These are phyloP conservation scores for Pichia sp. DNA, from an alignment of 1,139 yeast genomes.

Conservation along the genomic window DNA sequence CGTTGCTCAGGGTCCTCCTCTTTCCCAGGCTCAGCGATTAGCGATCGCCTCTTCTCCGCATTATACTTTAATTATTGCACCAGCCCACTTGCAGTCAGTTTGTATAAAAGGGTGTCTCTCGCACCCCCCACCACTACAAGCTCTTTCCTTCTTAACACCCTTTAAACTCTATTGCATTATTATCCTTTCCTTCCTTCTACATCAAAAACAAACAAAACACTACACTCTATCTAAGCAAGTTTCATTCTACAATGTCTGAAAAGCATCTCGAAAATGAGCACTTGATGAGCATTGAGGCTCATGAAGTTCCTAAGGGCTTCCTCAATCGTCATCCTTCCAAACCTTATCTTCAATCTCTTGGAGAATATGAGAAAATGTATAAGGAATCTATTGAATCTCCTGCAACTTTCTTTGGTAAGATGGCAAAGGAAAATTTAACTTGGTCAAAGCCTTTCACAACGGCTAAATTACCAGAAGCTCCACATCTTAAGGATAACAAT, in stretches of 20 bases:
- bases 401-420: constrained; percentile 52
- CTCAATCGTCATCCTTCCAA: constrained; percentile 40
- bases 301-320: constrained; percentile 53
- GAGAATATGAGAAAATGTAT: constrained; percentile 53
- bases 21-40: neutral
- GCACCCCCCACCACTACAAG: no score
- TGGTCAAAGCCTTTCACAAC: constrained; percentile 61
- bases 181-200: neutral
- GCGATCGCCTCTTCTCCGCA: neutral
- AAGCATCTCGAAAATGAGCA: constrained; percentile 27
- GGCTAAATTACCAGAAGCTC: constrained; percentile 47
- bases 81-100: no score
- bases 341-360: constrained; percentile 45
- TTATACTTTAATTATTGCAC: no score
- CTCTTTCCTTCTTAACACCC: neutral
- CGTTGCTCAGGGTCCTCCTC: constrained; percentile 1
- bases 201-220: neutral
- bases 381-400: constrained; percentile 66
- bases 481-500: constrained; percentile 44
- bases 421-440: constrained; percentile 48
- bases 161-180: neutral
- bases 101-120: no score
- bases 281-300: constrained; percentile 26
- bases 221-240: neutral
- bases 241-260: constrained; percentile 21